Conservation (phyloP, 768 basidiomycete species). For the Mycena amicta region DNA sequence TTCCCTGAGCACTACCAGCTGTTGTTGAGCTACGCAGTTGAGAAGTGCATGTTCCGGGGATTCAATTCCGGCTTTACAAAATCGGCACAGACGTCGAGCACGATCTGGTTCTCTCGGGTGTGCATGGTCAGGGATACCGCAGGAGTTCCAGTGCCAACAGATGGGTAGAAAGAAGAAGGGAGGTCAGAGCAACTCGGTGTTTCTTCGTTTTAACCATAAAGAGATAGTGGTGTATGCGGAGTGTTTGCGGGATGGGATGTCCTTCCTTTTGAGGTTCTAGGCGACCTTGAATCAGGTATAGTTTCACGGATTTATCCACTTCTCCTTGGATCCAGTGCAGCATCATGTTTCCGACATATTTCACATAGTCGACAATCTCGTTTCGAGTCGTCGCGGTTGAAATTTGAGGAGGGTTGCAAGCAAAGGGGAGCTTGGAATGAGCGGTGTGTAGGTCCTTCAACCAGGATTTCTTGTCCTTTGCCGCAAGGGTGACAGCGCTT, state of each 20-base stretch:
- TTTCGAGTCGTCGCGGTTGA: not conserved
- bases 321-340: not conserved
- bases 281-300: not conserved
- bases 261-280: not conserved
- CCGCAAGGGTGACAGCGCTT: not conserved
- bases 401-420: not conserved
- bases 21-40: not conserved
- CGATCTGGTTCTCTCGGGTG: not conserved
- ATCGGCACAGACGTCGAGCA: not conserved
- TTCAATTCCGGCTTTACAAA: not conserved
- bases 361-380: not conserved
- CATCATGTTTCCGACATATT: not conserved
- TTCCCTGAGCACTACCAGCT: not conserved
- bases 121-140: conserved; percentile 3
- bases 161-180: not conserved
- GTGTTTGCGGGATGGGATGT: not conserved
- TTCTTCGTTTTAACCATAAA: not conserved
- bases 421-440: not conserved
- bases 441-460: not conserved
- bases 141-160: not conserved
- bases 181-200: not conserved
- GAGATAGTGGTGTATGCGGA: not conserved
- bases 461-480: not conserved
- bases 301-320: not conserved
- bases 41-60: conserved; percentile 3